A percentile compares a stretch with the other conserved stretches of the same genome.
Evolutionary conservation across 2,329 filamentous ascomycete species (phyloP).

Genomic region (Trichoderma sp.): DNA sequence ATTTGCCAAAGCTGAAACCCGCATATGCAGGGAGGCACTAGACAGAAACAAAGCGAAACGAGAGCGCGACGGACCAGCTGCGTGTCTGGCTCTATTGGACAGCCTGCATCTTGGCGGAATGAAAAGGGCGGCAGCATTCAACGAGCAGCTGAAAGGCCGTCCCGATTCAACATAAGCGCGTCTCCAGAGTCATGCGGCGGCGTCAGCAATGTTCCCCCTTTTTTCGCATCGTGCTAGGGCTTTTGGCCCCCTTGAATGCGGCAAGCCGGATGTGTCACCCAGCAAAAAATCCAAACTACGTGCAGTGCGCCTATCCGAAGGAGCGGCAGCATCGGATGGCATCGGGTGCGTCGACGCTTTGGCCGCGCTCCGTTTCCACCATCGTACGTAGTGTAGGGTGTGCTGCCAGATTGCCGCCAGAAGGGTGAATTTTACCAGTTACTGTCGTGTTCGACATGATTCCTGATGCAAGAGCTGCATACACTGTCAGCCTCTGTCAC

Average conservation of each 20-base stretch:
- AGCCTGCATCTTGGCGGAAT: not conserved
- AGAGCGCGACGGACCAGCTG: not conserved
- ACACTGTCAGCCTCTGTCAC: not conserved
- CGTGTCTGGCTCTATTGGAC: not conserved
- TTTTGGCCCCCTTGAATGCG: not conserved
- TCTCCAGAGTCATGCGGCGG: slow-evolving; percentile 1
- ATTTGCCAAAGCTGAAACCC: not conserved
- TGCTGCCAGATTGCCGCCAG: not conserved
- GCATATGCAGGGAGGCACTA: not conserved
- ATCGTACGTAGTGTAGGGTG: not conserved
- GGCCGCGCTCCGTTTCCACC: not conserved
- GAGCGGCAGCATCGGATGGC: not conserved
- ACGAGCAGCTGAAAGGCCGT: not conserved
- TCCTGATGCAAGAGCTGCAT: not conserved
- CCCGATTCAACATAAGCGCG: not conserved
- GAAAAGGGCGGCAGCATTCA: not conserved
- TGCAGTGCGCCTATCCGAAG: not conserved
- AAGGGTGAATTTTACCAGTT: not conserved
- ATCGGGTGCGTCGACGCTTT: not conserved
- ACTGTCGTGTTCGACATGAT: not conserved
- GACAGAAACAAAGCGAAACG: not conserved
- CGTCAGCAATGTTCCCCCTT: not conserved
- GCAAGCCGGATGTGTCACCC: not conserved
- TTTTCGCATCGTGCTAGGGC: not conserved
- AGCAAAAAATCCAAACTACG: not conserved